Evolutionary conservation across 2,329 filamentous ascomycete genomes (phyloP).

Genomic region (Fusarium nanum): DNA sequence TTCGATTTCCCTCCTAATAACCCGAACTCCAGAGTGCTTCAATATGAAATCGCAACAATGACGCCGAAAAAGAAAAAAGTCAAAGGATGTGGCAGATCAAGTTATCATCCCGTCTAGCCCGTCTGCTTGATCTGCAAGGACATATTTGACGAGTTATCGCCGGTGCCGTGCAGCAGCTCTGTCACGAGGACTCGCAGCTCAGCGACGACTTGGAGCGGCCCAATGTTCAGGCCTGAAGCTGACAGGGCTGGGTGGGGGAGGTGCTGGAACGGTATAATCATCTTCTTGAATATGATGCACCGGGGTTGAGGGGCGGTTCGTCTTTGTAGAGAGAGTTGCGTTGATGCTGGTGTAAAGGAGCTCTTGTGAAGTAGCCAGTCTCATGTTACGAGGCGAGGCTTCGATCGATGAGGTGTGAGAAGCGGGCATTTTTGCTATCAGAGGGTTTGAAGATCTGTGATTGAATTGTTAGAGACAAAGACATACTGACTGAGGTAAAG

Average conservation of each 20-base stretch:
- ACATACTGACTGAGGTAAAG: not conserved
- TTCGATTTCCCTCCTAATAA: constrained; percentile 6
- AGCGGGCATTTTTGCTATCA: constrained; percentile 50
- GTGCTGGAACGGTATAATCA: constrained; percentile 73
- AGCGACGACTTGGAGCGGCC: constrained; percentile 54
- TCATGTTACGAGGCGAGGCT: constrained; percentile 58
- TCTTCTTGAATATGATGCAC: constrained; percentile 65
- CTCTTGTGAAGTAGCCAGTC: constrained; percentile 61
- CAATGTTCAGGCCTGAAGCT: constrained; percentile 69
- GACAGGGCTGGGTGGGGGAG: constrained; percentile 72
- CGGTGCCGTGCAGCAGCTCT: constrained; percentile 20
- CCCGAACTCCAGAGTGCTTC: constrained; percentile 40
- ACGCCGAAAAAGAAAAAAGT: constrained; percentile 24
- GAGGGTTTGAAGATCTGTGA: constrained; percentile 10
- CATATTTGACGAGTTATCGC: constrained; percentile 22
- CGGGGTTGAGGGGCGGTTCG: constrained; percentile 58
- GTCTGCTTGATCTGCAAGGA: constrained; percentile 1
- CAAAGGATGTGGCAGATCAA: not conserved
- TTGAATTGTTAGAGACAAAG: constrained; percentile 10
- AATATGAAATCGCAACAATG: constrained; percentile 25
- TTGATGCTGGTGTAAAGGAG: constrained; percentile 66
- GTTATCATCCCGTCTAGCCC: not conserved
- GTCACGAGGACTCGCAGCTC: constrained; percentile 29
- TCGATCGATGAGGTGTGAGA: constrained; percentile 58
- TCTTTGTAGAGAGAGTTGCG: constrained; percentile 60